phyloP scores from a whole-genome alignment of 2,329 filamentous ascomycete genomes.

The Sporothrix euskadiensis region DNA sequence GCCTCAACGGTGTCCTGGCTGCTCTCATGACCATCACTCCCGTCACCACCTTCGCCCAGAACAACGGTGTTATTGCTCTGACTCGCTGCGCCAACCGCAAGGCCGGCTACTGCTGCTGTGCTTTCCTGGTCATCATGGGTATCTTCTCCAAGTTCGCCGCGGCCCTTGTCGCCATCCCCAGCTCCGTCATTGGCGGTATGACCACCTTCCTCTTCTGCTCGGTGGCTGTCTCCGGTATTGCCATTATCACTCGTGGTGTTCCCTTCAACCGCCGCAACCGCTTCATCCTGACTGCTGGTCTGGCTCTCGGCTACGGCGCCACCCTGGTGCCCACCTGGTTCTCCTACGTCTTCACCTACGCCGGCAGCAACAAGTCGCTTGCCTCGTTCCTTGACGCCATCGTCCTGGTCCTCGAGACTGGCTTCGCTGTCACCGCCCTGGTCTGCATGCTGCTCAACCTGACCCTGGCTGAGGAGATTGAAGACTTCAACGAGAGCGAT shows the following conservation, averaged over 20 bases:
- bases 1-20: conserved; percentile 71
- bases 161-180: conserved; percentile 72
- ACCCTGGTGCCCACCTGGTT: conserved; percentile 70
- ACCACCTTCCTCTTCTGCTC: conserved; percentile 78
- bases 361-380: conserved; percentile 65
- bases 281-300: conserved; percentile 75
- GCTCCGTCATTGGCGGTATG: conserved; percentile 67
- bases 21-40: conserved; percentile 78
- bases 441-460: conserved; percentile 74
- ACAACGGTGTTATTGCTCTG: conserved; percentile 81
- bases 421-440: conserved; percentile 73
- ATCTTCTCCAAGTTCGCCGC: conserved; percentile 83
- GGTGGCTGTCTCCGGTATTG: conserved; percentile 74
- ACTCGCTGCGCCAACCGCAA: conserved; percentile 79
- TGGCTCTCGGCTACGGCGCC: conserved; percentile 72
- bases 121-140: conserved; percentile 78
- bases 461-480: conserved; percentile 70
- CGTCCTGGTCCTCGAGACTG: conserved; percentile 70
- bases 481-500: conserved; percentile 57
- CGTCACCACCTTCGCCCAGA: conserved; percentile 79
- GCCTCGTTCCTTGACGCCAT: conserved; percentile 75
- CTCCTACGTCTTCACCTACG: conserved; percentile 69
- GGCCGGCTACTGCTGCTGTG: conserved; percentile 74
- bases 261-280: conserved; percentile 77
- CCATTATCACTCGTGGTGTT: conserved; percentile 69